Percentiles rank a stretch among this genome's conserved stretches.
Evolutionary conservation across 139 green algal genomes (phyloP).

Genomic region (Micractinium sp.): DNA sequence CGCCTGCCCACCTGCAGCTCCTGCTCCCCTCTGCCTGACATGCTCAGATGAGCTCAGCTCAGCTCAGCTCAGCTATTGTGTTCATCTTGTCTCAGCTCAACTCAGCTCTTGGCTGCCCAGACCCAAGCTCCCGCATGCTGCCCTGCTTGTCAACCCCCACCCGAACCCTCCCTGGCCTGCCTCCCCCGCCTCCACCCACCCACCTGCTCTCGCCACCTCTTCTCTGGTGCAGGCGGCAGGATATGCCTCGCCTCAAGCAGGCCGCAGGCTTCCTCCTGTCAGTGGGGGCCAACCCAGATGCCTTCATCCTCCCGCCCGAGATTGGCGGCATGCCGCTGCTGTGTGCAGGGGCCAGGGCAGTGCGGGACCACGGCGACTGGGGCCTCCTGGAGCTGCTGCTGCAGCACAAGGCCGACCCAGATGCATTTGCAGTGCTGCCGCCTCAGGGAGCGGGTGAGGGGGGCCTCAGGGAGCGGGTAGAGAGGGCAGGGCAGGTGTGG

Average conservation of each 20-base stretch:
- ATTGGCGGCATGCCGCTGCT: not conserved
- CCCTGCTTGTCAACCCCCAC: no score
- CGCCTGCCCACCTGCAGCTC: not conserved
- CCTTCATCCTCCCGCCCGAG: not conserved
- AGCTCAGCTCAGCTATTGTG: no score
- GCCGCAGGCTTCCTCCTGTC: not conserved
- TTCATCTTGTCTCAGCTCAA: no score
- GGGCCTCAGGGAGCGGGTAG: not conserved
- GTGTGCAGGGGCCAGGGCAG: not conserved
- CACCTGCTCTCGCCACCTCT: no score
- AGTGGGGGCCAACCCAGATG: not conserved
- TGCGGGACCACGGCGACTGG: not conserved
- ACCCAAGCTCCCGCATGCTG: not conserved
- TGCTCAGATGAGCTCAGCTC: no score
- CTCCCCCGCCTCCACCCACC: no score
- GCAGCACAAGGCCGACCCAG: not conserved
- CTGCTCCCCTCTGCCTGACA: no score
- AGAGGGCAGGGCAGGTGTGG: no score
- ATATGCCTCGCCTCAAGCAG: not conserved
- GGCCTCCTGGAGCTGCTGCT: not conserved
- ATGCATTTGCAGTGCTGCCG: not conserved
- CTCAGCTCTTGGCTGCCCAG: no score
- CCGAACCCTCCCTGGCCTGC: no score
- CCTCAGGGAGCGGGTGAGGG: no score
- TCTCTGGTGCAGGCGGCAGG: no score